These are phyloP conservation scores for Oenanthe javanica DNA, from an alignment of 140 eudicot species.

Conservation along the genomic window DNA sequence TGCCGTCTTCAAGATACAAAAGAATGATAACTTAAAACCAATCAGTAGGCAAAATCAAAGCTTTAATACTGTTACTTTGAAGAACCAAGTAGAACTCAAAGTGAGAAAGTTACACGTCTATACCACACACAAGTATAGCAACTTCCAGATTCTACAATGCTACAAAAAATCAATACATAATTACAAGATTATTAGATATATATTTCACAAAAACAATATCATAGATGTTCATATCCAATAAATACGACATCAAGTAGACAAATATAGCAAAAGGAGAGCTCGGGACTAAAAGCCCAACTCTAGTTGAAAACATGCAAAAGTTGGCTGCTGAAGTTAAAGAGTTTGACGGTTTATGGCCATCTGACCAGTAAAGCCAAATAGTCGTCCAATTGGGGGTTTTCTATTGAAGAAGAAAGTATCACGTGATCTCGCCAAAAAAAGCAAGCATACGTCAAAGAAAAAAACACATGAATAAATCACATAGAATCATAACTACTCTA, in stretches of 20 bases:
- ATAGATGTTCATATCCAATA: background rate
- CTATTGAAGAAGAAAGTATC: background rate
- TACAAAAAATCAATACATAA: background rate
- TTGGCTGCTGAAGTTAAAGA: background rate
- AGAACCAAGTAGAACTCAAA: background rate
- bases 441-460: background rate
- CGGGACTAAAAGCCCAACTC: too few species aligned
- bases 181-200: too few species aligned
- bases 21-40: background rate
- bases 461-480: background rate
- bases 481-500: background rate
- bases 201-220: background rate
- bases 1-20: background rate
- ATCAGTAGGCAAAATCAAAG: background rate
- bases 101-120: background rate
- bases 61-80: background rate
- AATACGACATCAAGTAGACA: background rate
- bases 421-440: background rate
- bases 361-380: background rate
- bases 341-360: background rate
- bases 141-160: background rate
- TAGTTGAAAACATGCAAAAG: background rate
- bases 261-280: background rate
- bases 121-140: background rate
- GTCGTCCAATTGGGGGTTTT: background rate